Percentiles rank a stretch among this genome's conserved stretches.
Evolutionary conservation across 1,139 yeast genomes (phyloP).

Genomic region (Kodamaea fungicola): DNA sequence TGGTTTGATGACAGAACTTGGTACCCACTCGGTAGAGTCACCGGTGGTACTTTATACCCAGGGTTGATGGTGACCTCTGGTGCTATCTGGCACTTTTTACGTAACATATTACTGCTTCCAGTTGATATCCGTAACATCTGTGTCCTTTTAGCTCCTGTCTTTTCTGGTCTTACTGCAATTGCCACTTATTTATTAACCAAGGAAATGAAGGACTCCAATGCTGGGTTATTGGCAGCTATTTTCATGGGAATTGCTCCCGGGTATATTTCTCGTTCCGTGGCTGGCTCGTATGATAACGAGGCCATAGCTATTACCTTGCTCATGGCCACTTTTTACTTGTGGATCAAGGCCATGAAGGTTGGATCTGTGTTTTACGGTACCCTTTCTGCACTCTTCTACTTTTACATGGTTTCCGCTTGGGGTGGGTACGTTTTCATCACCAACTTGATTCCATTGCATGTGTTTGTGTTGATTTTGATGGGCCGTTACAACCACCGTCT

Average conservation of each 20-base stretch:
- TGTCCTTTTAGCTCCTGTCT: constrained; percentile 95
- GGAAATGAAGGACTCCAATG: constrained; percentile 87
- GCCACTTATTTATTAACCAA: constrained; percentile 86
- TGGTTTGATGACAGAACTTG: constrained; percentile 99
- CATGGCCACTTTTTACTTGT: constrained; percentile 92
- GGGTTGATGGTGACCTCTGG: constrained; percentile 98
- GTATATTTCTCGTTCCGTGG: constrained; percentile 95
- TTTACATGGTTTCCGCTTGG: constrained; percentile 99
- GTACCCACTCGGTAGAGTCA: constrained; percentile 98
- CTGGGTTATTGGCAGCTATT: constrained; percentile 88
- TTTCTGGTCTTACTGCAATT: constrained; percentile 88
- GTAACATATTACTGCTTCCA: constrained; percentile 68
- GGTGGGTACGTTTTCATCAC: constrained; percentile 99
- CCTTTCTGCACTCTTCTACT: constrained; percentile 82
- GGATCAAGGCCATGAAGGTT: constrained; percentile 90
- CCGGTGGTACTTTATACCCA: constrained; percentile 98
- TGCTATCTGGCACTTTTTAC: constrained; percentile 72
- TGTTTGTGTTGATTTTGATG: constrained; percentile 86
- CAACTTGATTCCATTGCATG: constrained; percentile 93
- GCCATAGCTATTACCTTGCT: constrained; percentile 96
- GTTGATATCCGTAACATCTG: constrained; percentile 93
- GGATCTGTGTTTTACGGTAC: constrained; percentile 89
- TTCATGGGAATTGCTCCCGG: constrained; percentile 99
- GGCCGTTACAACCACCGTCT: constrained; percentile 84
- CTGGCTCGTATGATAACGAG: constrained; percentile 98